Evolutionary conservation across 805 yeast genomes (phyloP).

Genomic region (Wickerhamomyces bisporus): DNA sequence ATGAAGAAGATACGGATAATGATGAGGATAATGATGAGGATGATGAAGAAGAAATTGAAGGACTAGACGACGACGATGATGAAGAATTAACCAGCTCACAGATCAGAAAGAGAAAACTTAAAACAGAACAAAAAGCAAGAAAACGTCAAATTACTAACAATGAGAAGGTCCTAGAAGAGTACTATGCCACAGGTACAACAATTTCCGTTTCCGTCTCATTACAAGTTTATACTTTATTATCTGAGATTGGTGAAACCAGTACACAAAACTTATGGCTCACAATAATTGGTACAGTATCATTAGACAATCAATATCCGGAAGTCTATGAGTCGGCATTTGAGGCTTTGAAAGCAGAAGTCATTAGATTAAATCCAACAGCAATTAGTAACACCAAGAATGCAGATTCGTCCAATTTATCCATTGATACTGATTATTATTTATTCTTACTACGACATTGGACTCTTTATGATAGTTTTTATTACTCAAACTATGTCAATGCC

Average conservation of each 20-base stretch:
- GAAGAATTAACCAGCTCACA: conserved; percentile 25
- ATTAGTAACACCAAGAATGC: conserved; percentile 31
- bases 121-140: conserved; percentile 31
- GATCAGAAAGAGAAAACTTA: conserved; percentile 20
- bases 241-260: conserved; percentile 78
- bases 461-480: conserved; percentile 81
- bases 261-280: conserved; percentile 75
- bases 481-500: conserved; percentile 88
- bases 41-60: conserved; percentile 23
- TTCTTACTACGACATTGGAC: conserved; percentile 92
- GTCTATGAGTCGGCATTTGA: conserved; percentile 72
- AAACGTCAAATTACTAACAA: conserved; percentile 38
- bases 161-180: conserved; percentile 60
- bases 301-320: conserved; percentile 67
- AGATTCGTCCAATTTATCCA: conserved; percentile 42
- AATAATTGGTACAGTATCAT: conserved; percentile 80
- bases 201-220: conserved; percentile 70
- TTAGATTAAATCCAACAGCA: conserved; percentile 49
- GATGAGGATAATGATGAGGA: conserved; percentile 27
- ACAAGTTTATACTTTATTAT: conserved; percentile 72
- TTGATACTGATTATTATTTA: conserved; percentile 81
- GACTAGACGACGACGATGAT: conserved; percentile 24
- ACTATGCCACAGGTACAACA: conserved; percentile 82
- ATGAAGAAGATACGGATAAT: conserved; percentile 25
- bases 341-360: conserved; percentile 75